Evolutionary conservation across 164 flowering plant genomes (phyloP), one percentile per base, ranked within the genome.

Genomic region (Aristolochia fimbriata): DNA sequence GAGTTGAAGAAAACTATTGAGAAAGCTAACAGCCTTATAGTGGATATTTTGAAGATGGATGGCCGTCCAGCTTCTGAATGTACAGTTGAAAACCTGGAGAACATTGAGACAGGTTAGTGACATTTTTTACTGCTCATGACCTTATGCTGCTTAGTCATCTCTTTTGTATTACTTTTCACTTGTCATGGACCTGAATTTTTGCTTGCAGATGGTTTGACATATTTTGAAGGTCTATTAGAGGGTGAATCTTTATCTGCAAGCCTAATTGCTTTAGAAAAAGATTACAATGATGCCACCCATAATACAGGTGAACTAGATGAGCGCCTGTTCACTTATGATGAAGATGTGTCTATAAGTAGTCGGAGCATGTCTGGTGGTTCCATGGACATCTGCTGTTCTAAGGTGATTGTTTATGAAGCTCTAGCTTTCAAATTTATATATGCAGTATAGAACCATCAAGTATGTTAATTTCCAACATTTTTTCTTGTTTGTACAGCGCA

Each of bases 341-440:
- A 88, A 14, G 93, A 90, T 27, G 85, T 86, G 67, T 71, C 91
- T 66, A 87, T 90, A 69, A 92, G 84, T 20, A 80, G 85, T 14
- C 83, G 88, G 61, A 93, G 96, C 74, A 73, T 78, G 59, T 91
- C 97, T 65, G 99, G 85, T 51, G 91, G 89, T 65, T 71, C 88
- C 33, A 43, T 77, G 55, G 80, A 67, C 71, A 55, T 74, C 20
- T 71, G 62, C 72, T 86, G 91, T 37, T 62, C 76, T 62, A 88
- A 90, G 96, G 99, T 92, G 65, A 47, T 59, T 68, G n/a, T 73
- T 43, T 54, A 27, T 24, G 14, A n/a, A 22, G 31, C n/a, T 19
- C 37, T 25, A 20, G 58, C 51, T 53, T 48, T 16, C 20, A 2
- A 37, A 37, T 37, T 45, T 25, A 47, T 43, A 45, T 55, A 15